A percentile compares a stretch with the other conserved stretches of the same genome.
phyloP scores from a whole-genome alignment of 2,329 filamentous ascomycete genomes.

The Diaporthe eres region DNA sequence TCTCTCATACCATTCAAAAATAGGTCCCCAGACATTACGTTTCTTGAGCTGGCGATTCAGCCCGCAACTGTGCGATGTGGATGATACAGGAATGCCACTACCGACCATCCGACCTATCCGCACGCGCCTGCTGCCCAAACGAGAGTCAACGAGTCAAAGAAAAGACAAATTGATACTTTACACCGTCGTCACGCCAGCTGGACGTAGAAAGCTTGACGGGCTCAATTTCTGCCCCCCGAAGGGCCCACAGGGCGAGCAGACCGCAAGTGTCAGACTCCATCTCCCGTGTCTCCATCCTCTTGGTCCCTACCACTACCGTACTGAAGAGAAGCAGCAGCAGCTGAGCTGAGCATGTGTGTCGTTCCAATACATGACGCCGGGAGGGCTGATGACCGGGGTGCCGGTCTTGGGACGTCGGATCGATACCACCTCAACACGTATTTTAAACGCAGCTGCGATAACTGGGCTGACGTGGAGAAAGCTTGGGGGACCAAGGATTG shows the following conservation, averaged over 20 bases:
- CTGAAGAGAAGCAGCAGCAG: background rate
- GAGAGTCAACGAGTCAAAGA: background rate
- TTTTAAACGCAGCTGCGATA: background rate
- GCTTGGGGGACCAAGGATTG: background rate
- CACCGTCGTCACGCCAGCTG: too few relatives aligned
- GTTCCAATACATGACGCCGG: background rate
- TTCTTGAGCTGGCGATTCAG: background rate
- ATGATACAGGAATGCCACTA: background rate
- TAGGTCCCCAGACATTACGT: too few relatives aligned
- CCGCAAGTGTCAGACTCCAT: background rate
- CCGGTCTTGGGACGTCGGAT: background rate
- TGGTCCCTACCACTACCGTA: background rate
- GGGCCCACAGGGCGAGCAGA: background rate
- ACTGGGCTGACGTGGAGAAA: background rate
- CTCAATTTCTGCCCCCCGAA: slow-evolving; percentile 22
- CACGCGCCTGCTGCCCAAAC: background rate
- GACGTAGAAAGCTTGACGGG: background rate
- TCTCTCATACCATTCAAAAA: background rate
- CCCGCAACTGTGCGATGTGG: background rate
- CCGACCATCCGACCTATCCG: slow-evolving; percentile 2
- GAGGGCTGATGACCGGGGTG: background rate
- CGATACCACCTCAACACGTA: slow-evolving; percentile 14
- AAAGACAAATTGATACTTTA: slow-evolving; percentile 1
- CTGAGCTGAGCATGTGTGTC: background rate
- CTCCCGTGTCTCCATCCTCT: background rate